Evolutionary conservation across 2,329 filamentous ascomycete genomes (phyloP).

Genomic region (Dichotomopilus funicola): DNA sequence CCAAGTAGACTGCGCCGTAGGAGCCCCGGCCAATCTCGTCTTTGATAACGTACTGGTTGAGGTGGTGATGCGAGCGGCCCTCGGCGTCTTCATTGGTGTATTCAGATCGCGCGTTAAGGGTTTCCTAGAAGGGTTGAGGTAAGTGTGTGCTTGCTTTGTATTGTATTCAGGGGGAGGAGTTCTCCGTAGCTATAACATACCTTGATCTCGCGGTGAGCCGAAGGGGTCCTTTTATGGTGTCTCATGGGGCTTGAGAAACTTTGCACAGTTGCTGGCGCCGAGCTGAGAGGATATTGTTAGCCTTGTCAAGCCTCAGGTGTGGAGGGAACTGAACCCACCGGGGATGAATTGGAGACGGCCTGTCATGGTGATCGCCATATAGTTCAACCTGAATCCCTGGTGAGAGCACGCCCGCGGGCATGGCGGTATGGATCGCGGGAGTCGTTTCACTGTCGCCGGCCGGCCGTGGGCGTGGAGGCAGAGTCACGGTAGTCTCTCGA

Average conservation of each 20-base stretch:
- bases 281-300: constrained; percentile 30
- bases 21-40: constrained; percentile 96
- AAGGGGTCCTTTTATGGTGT: constrained; percentile 52
- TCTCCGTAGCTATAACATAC: constrained; percentile 29
- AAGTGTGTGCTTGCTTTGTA: neutral
- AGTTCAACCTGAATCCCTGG: constrained; percentile 36
- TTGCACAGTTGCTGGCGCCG: constrained; percentile 35
- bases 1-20: constrained; percentile 88
- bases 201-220: constrained; percentile 52
- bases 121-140: constrained; percentile 55
- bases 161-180: too few species aligned
- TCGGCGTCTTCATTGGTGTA: constrained; percentile 81
- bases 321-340: constrained; percentile 34
- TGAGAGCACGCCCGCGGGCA: constrained; percentile 28
- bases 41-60: constrained; percentile 92
- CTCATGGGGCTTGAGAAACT: constrained; percentile 48
- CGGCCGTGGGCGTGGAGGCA: constrained; percentile 14
- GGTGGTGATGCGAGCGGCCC: constrained; percentile 71
- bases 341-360: constrained; percentile 32
- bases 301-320: constrained; percentile 5
- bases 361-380: constrained; percentile 25
- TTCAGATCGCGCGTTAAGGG: constrained; percentile 79
- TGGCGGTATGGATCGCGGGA: constrained; percentile 6
- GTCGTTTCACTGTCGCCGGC: constrained; percentile 11
- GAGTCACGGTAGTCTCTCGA: constrained; percentile 8